A percentile compares a stretch with the other conserved stretches of the same genome.
These are phyloP conservation scores for Lipomyces chichibuensis DNA, from an alignment of 805 yeast species.

Conservation along the genomic window DNA sequence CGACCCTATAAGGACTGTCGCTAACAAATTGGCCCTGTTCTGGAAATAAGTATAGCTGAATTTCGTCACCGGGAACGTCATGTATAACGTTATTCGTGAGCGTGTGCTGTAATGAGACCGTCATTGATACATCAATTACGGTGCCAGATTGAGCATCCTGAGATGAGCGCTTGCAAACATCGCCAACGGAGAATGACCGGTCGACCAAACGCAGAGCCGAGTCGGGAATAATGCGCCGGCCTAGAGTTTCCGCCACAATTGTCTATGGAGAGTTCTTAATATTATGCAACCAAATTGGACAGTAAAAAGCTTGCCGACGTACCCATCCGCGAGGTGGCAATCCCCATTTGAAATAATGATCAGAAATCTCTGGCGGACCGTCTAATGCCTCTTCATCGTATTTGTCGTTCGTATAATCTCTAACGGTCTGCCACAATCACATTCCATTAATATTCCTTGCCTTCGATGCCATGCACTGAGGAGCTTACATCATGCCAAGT, in stretches of 20 bases:
- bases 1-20: conserved; percentile 24
- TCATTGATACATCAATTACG: conserved; percentile 23
- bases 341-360: conserved; percentile 17
- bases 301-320: neutral
- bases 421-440: conserved; percentile 17
- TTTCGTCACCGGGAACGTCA: conserved; percentile 24
- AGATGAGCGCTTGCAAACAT: conserved; percentile 23
- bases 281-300: neutral
- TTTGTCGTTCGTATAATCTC: conserved; percentile 23
- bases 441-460: conserved; percentile 3
- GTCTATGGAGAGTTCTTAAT: conserved; percentile 16
- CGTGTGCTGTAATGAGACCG: conserved; percentile 32
- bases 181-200: conserved; percentile 31
- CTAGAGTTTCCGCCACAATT: conserved; percentile 24
- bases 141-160: conserved; percentile 29
- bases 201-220: conserved; percentile 31
- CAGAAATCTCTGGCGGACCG: conserved; percentile 33
- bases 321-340: conserved; percentile 36
- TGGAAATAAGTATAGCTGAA: conserved; percentile 25
- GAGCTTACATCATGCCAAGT: conserved; percentile 35
- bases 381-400: conserved; percentile 15
- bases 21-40: conserved; percentile 31
- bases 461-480: neutral
- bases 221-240: conserved; percentile 31
- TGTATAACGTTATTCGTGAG: conserved; percentile 28